These are phyloP conservation scores for Pythium coloratum DNA, from an alignment of 352 stramenopile genomes.

Conservation along the genomic window DNA sequence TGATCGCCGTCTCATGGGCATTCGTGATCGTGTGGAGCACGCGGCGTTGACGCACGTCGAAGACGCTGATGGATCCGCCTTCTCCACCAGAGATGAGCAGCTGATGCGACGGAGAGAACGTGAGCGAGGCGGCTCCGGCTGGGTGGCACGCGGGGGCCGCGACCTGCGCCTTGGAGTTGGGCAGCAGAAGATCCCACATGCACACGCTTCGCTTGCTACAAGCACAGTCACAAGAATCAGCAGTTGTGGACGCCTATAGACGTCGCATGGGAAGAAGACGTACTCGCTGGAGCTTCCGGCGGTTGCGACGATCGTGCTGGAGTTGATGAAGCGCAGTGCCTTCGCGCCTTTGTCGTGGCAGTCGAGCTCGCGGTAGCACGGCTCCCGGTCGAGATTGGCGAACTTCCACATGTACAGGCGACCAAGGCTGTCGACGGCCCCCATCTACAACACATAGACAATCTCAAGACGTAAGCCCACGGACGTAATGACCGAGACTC, in stretches of 20 bases:
- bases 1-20: constrained; percentile 85
- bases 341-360: constrained; percentile 88
- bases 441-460: constrained; percentile 46
- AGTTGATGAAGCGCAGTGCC: constrained; percentile 79
- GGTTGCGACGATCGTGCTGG: constrained; percentile 71
- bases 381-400: constrained; percentile 56
- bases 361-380: constrained; percentile 71
- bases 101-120: constrained; percentile 79
- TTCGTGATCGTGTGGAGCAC: constrained; percentile 82
- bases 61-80: constrained; percentile 77
- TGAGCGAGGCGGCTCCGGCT: constrained; percentile 66
- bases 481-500: neutral
- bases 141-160: constrained; percentile 73
- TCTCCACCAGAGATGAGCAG: constrained; percentile 82
- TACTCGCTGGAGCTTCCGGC: constrained; percentile 77
- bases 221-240: neutral
- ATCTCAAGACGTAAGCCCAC: neutral
- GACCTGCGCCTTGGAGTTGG: constrained; percentile 69
- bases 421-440: constrained; percentile 67
- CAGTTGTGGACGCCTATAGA: neutral
- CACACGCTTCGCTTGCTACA: constrained; percentile 79
- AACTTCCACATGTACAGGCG: constrained; percentile 86
- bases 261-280: constrained; percentile 13
- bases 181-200: constrained; percentile 83
- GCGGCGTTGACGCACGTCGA: constrained; percentile 86